Conservation (phyloP, 2,329 filamentous ascomycete genomes). For the Botryosphaeria dothidea region DNA sequence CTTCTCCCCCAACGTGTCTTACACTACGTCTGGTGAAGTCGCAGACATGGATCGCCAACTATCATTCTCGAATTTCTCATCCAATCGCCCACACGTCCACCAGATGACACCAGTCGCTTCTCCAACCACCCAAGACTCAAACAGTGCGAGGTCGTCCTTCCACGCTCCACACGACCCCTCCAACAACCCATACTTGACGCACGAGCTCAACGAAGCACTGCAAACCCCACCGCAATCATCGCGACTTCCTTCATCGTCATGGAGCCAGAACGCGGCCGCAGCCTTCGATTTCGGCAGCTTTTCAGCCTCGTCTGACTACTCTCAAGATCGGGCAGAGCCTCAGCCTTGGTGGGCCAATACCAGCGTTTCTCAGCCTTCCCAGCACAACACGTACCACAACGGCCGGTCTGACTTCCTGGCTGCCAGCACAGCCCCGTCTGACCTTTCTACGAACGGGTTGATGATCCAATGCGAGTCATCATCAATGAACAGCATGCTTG, state of each 20-base stretch:
- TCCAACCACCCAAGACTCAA: constrained; percentile 7
- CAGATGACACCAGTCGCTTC: constrained; percentile 20
- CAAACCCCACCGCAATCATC: constrained; percentile 38
- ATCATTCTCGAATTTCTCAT: not conserved
- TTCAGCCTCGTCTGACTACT: constrained; percentile 33
- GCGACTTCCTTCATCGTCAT: constrained; percentile 31
- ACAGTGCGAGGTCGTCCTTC: constrained; percentile 23
- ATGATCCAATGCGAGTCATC: constrained; percentile 21
- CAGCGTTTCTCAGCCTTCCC: constrained; percentile 24
- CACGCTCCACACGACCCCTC: constrained; percentile 22
- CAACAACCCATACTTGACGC: constrained; percentile 27
- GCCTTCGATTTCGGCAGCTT: constrained; percentile 32
- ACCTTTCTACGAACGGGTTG: constrained; percentile 16
- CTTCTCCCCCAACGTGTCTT: constrained; percentile 24
- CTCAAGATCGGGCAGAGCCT: constrained; percentile 23
- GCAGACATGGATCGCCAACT: constrained; percentile 12
- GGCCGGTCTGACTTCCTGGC: constrained; percentile 20
- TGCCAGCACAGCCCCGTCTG: constrained; percentile 19
- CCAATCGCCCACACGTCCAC: constrained; percentile 1
- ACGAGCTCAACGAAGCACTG: constrained; percentile 30
- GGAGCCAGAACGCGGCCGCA: constrained; percentile 31
- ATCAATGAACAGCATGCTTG: constrained; percentile 16
- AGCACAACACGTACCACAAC: constrained; percentile 24
- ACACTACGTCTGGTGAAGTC: constrained; percentile 2
- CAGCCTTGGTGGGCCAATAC: constrained; percentile 31